These are phyloP conservation scores for Colletotrichum noveboracense DNA, from an alignment of 2,329 filamentous ascomycete genomes.

Conservation along the genomic window DNA sequence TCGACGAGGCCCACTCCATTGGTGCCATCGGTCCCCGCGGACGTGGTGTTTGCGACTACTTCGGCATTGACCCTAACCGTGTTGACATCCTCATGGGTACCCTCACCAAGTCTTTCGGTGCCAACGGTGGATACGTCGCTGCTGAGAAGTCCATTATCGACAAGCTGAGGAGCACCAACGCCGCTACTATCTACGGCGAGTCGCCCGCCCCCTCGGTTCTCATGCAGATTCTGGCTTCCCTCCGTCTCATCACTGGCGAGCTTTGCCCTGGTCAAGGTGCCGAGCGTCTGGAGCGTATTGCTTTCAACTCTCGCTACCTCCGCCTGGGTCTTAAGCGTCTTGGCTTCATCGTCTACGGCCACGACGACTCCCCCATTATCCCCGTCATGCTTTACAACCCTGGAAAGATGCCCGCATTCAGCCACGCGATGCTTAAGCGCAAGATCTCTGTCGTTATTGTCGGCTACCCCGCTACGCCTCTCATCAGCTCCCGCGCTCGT, in stretches of 20 bases:
- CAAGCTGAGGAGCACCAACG: slow-evolving; percentile 86
- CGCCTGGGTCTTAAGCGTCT: slow-evolving; percentile 95
- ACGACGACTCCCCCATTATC: slow-evolving; percentile 97
- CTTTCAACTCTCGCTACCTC: slow-evolving; percentile 99
- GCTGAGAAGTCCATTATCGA: slow-evolving; percentile 91
- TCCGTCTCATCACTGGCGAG: slow-evolving; percentile 89
- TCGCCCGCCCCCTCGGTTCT: slow-evolving; percentile 86
- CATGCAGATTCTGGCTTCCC: slow-evolving; percentile 85
- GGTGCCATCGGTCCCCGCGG: slow-evolving; percentile 89
- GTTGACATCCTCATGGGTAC: slow-evolving; percentile 98
- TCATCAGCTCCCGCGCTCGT: slow-evolving; percentile 91
- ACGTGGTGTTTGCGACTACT: slow-evolving; percentile 96
- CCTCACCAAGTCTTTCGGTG: slow-evolving; percentile 96
- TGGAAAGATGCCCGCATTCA: slow-evolving; percentile 98
- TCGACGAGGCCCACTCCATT: slow-evolving; percentile 96
- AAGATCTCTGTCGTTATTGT: slow-evolving; percentile 98
- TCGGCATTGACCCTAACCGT: slow-evolving; percentile 84
- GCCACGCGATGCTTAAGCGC: slow-evolving; percentile 96
- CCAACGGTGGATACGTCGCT: slow-evolving; percentile 95
- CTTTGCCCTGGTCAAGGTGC: slow-evolving; percentile 89
- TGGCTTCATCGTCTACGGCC: slow-evolving; percentile 94
- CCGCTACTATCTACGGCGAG: slow-evolving; percentile 86
- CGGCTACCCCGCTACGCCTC: slow-evolving; percentile 93
- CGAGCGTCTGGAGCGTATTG: slow-evolving; percentile 92
- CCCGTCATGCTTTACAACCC: slow-evolving; percentile 95